These are phyloP conservation scores for Aspergillus sp. DNA, from an alignment of 2,329 filamentous ascomycete genomes.

Conservation along the genomic window DNA sequence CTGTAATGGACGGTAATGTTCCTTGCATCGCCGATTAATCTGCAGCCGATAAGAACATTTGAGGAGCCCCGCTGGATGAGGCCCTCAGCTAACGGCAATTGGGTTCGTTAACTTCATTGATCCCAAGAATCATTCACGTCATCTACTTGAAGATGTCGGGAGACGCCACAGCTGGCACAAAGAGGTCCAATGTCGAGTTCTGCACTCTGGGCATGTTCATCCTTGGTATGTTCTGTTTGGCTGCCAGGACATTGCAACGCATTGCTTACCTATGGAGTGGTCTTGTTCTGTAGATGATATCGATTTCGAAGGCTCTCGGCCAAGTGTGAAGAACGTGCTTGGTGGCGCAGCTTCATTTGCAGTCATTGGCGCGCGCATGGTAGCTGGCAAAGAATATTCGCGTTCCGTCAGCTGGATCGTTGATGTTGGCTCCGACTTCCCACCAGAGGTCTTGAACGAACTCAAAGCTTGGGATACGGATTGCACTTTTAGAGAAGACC, in stretches of 20 bases:
- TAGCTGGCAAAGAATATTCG: conserved; percentile 72
- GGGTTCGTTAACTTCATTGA: too few species aligned
- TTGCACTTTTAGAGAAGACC: conserved; percentile 69
- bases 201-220: conserved; percentile 68
- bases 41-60: conserved; percentile 17
- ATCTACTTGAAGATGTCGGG: conserved; percentile 23
- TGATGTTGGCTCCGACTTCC: conserved; percentile 88
- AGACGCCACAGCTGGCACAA: neutral
- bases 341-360: conserved; percentile 88
- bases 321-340: conserved; percentile 74
- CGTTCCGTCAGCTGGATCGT: conserved; percentile 84
- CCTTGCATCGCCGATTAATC: neutral
- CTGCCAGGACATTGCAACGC: conserved; percentile 15
- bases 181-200: conserved; percentile 53
- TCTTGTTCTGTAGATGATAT: conserved; percentile 73
- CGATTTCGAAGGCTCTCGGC: conserved; percentile 73
- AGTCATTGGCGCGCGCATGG: conserved; percentile 84
- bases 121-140: neutral
- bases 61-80: conserved; percentile 12
- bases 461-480: conserved; percentile 78
- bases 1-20: conserved; percentile 22
- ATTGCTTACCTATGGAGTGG: conserved; percentile 18
- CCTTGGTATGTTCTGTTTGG: conserved; percentile 52
- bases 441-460: conserved; percentile 62
- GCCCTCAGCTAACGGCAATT: neutral